phyloP scores from a whole-genome alignment of 805 yeast genomes.

The Wickerhamiella qilinensis region DNA sequence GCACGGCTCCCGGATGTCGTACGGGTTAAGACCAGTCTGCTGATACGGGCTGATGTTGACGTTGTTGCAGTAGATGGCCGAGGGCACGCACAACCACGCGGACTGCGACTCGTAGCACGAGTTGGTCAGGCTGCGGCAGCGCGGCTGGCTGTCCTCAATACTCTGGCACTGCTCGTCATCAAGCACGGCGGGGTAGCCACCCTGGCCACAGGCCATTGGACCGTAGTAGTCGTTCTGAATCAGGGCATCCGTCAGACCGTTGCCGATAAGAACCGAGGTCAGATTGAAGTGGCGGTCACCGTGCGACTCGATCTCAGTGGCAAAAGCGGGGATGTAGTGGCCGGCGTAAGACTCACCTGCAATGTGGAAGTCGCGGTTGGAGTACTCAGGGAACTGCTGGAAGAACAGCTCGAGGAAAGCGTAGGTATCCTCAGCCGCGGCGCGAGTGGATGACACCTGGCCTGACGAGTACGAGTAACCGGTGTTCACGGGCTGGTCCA shows the following conservation, averaged over 20 bases:
- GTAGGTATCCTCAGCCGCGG: conserved; percentile 73
- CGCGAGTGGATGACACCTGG: conserved; percentile 52
- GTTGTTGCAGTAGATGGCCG: conserved; percentile 63
- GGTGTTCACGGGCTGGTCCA: conserved; percentile 80
- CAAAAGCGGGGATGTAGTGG: conserved; percentile 82
- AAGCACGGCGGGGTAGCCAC: conserved; percentile 67
- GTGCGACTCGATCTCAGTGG: conserved; percentile 59
- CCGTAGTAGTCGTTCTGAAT: conserved; percentile 62
- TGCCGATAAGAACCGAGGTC: conserved; percentile 72
- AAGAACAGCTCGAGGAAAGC: conserved; percentile 69
- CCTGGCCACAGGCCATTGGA: conserved; percentile 92
- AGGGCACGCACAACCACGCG: conserved; percentile 79
- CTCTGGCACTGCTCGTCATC: conserved; percentile 59
- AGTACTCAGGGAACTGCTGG: conserved; percentile 49
- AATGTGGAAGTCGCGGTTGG: conserved; percentile 51
- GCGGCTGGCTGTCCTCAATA: conserved; percentile 48
- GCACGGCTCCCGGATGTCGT: conserved; percentile 67
- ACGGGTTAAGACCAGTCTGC: conserved; percentile 69
- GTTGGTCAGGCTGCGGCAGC: conserved; percentile 58
- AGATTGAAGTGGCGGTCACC: conserved; percentile 45
- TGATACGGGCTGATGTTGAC: conserved; percentile 63
- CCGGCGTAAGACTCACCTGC: conserved; percentile 89
- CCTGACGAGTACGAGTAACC: conserved; percentile 59
- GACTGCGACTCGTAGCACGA: conserved; percentile 57
- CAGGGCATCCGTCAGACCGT: conserved; percentile 78